Base-by-base conservation (phyloP, 2,329 filamentous ascomycete genomes). In the Metarhizium rileyi region DNA sequence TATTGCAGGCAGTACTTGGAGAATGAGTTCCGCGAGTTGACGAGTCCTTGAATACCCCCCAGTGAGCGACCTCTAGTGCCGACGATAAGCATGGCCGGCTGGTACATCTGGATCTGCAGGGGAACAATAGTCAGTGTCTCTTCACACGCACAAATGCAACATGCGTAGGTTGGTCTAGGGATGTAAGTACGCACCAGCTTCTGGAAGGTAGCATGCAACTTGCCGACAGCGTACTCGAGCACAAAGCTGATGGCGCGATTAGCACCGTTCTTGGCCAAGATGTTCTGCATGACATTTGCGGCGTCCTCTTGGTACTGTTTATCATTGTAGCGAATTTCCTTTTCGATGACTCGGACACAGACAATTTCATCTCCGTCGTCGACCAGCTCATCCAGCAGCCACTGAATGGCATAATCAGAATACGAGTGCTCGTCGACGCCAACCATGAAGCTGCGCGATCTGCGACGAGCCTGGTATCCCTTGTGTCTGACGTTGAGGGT, bases 1-100 rank as follows among this genome's bases (percentile, higher is more conserved):
- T 95, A 90, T 63, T 96, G 90, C 12, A 95, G 76, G 61, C 90
- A 95, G 68, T 95, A 96, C 63, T 95, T 95, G 25, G 88, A 94
- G 42, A 95, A 90, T 0, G 87, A 93, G 55, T 89, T 93, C 41
- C 76, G 71, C 28, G 77, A 78, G 45, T 87, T 88, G 40, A 95
- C 78, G 27, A 95, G 73, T 44, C 88, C 87, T 63, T 95, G 90
- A 50, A 95, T 83, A 25, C 90, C 89, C 30, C 88, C 88, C 2
- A 95, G 75, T 35, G 86, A 91, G 49, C 89, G 80, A 43, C 90
- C 90, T 58, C 86, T 81, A 1, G 90, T 95, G 41, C 90, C 90
- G 16, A 96, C 90, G 26, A 96, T 85, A 22, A 96, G 77, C 70
- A 95, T 90, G 3, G 87, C 88, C 3, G 90, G 90, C 62, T 95